Evolutionary conservation across 805 yeast species (phyloP).

Genomic region (Sungouiozyma ichnusensis): DNA sequence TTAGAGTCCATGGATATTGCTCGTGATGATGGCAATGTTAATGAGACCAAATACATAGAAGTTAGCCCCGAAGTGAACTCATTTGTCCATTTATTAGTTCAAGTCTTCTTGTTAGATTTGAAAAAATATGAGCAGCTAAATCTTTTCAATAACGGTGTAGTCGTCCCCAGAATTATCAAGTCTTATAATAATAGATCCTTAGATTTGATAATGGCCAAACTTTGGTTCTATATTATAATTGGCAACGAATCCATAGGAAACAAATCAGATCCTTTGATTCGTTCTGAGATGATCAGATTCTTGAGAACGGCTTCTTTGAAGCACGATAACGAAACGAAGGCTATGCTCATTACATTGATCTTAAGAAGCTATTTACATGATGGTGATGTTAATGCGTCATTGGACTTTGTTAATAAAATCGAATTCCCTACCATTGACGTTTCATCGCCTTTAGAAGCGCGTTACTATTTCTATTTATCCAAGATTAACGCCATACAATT

Average conservation of each 20-base stretch:
- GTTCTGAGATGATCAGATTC: slow-evolving; percentile 61
- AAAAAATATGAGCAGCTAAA: slow-evolving; percentile 40
- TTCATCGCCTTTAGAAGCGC: slow-evolving; percentile 78
- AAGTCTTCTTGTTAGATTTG: slow-evolving; percentile 61
- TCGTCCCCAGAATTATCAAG: slow-evolving; percentile 40
- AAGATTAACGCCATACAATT: slow-evolving; percentile 84
- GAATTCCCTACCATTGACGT: slow-evolving; percentile 73
- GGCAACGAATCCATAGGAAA: slow-evolving; percentile 50
- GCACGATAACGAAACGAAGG: slow-evolving; percentile 87
- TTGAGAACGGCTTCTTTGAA: slow-evolving; percentile 83
- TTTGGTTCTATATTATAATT: slow-evolving; percentile 85
- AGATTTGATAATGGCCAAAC: slow-evolving; percentile 78
- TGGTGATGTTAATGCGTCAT: slow-evolving; percentile 80
- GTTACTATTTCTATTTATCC: slow-evolving; percentile 88
- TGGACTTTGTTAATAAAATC: slow-evolving; percentile 78
- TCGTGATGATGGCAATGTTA: slow-evolving; percentile 7
- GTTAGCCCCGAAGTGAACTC: slow-evolving; percentile 72
- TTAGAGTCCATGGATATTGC: slow-evolving; percentile 2
- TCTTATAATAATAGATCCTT: slow-evolving; percentile 69
- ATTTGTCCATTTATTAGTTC: slow-evolving; percentile 68
- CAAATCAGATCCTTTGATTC: slow-evolving; percentile 29
- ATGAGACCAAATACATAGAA: slow-evolving; percentile 22
- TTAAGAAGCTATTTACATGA: slow-evolving; percentile 67
- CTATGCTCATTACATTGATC: slow-evolving; percentile 74
- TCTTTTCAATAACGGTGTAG: slow-evolving; percentile 41